A percentile compares a stretch with the other conserved stretches of the same genome.
Evolutionary conservation across 106 monocot species (phyloP).

Genomic region (Acanthochlamys bracteata): DNA sequence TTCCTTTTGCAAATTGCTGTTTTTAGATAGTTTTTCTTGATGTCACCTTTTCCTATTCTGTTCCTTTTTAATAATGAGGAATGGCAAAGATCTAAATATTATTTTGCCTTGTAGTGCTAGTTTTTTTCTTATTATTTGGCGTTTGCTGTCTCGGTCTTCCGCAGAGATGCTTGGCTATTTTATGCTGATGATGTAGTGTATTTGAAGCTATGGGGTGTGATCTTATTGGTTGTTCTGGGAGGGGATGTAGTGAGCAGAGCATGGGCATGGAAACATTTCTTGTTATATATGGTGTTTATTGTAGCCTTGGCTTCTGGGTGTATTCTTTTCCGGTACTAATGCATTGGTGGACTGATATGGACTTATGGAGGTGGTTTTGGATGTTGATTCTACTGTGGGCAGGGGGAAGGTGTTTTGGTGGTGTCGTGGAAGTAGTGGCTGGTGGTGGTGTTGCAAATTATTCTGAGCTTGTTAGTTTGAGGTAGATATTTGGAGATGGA

Average conservation of each 20-base stretch:
- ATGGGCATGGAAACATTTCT: conserved; percentile 18
- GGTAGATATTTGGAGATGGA: conserved; percentile 43
- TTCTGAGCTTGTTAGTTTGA: conserved; percentile 16
- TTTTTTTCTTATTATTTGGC: neutral
- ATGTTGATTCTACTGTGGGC: conserved; percentile 58
- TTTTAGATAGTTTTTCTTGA: no score
- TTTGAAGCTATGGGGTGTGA: conserved; percentile 8
- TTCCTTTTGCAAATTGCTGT: no score
- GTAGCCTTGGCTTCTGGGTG: conserved; percentile 23
- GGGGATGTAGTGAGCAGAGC: conserved; percentile 8
- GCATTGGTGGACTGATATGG: conserved; percentile 33
- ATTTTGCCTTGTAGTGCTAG: no score
- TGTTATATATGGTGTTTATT: conserved; percentile 15
- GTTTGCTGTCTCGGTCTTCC: conserved; percentile 2
- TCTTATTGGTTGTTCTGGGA: conserved; percentile 10
- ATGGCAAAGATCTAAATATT: no score
- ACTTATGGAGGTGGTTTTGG: conserved; percentile 59
- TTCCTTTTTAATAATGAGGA: no score
- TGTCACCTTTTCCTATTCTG: no score
- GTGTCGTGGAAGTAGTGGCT: conserved; percentile 7
- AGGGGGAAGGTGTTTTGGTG: conserved; percentile 43
- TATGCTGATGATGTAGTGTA: neutral
- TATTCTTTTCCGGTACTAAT: conserved; percentile 24
- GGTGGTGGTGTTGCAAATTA: conserved; percentile 25
- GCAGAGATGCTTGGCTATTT: conserved; percentile 1